Conservation (phyloP, 352 stramenopile genomes). For the Phytophthora pseudosyringae region DNA sequence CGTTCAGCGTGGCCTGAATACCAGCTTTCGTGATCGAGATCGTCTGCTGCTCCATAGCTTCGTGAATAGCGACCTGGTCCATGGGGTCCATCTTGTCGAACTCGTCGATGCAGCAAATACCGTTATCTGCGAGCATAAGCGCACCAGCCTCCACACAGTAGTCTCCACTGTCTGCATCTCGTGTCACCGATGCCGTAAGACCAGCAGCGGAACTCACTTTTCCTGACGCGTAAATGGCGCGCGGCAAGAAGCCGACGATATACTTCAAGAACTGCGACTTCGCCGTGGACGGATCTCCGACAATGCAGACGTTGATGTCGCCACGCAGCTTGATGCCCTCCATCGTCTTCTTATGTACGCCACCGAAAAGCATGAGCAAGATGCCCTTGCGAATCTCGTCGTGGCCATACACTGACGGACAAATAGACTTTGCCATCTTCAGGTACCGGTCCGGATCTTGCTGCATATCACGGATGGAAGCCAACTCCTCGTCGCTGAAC, state of each 20-base stretch:
- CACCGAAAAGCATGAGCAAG: conserved; percentile 97
- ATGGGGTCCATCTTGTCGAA: conserved; percentile 98
- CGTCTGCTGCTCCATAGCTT: conserved; percentile 99
- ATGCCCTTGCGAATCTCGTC: conserved; percentile 94
- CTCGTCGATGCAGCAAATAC: conserved; percentile 99
- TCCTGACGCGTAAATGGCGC: conserved; percentile 98
- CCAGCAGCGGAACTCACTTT: conserved; percentile 98
- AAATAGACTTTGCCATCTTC: conserved; percentile 96
- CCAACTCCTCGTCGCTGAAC: conserved; percentile 93
- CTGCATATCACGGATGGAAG: conserved; percentile 94
- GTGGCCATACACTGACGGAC: conserved; percentile 98
- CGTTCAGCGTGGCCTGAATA: conserved; percentile 99
- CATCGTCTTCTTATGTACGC: conserved; percentile 97
- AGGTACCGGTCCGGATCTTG: conserved; percentile 89
- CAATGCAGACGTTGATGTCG: conserved; percentile 99
- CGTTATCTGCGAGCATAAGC: conserved; percentile 98
- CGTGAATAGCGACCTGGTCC: conserved; percentile 99
- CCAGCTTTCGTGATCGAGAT: conserved; percentile 99
- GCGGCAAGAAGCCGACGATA: conserved; percentile 92
- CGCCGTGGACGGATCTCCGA: conserved; percentile 97
- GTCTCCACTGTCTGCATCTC: conserved; percentile 94
- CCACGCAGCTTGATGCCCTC: conserved; percentile 98
- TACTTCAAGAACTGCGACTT: conserved; percentile 99
- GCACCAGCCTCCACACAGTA: conserved; percentile 94
- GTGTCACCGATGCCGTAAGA: conserved; percentile 97